Evolutionary conservation across 768 basidiomycete genomes (phyloP).

Genomic region (Obba rivulosa): DNA sequence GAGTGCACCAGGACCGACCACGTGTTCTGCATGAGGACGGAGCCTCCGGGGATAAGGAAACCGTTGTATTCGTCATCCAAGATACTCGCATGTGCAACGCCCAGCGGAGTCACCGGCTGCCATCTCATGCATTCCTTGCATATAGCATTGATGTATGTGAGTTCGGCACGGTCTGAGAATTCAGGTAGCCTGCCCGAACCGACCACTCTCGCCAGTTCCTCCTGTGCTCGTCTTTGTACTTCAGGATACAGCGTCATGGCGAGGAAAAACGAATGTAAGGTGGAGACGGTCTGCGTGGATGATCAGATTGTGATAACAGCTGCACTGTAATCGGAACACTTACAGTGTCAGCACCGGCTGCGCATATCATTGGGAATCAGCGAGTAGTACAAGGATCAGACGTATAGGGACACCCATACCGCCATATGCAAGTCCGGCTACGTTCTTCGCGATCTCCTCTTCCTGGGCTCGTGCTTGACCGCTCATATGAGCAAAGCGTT

Average conservation of each 20-base stretch:
- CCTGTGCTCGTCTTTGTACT: slow-evolving; percentile 19
- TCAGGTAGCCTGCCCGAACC: slow-evolving; percentile 21
- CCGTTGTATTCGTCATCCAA: slow-evolving; percentile 15
- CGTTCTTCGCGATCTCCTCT: slow-evolving; percentile 9
- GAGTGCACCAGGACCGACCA: slow-evolving; percentile 14
- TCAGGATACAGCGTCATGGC: slow-evolving; percentile 23
- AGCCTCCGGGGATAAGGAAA: slow-evolving; percentile 13
- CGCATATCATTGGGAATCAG: neutral
- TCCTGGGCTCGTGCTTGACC: slow-evolving; percentile 1
- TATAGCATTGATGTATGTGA: slow-evolving; percentile 25
- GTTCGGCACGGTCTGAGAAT: slow-evolving; percentile 10
- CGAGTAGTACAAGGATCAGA: neutral
- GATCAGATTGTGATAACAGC: neutral
- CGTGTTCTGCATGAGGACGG: slow-evolving; percentile 9
- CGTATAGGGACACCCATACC: slow-evolving; percentile 5
- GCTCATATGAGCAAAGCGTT: neutral
- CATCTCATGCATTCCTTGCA: slow-evolving; percentile 26
- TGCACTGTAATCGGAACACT: neutral
- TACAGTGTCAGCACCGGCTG: slow-evolving; percentile 19
- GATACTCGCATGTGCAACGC: slow-evolving; percentile 7
- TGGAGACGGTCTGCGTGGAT: slow-evolving; percentile 14
- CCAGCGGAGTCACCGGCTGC: slow-evolving; percentile 19
- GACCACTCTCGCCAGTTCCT: slow-evolving; percentile 22
- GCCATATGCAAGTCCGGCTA: slow-evolving; percentile 12
- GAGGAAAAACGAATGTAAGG: slow-evolving; percentile 20